Conservation (phyloP, 2,329 filamentous ascomycete species). For the Penicillium hesseltinei region DNA sequence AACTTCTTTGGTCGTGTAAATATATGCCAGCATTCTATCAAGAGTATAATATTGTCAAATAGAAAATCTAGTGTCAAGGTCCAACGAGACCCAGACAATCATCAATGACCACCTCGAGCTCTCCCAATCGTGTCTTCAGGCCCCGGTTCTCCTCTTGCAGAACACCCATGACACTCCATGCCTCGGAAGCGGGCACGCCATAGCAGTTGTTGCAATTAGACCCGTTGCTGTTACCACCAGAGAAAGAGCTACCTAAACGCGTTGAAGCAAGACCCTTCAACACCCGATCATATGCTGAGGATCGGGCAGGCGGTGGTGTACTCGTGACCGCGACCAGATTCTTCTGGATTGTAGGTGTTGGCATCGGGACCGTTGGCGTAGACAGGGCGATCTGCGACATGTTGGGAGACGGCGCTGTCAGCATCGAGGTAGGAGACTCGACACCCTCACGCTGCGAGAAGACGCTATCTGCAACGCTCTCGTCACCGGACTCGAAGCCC, state of each 20-base stretch:
- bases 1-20: background rate
- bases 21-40: constrained; percentile 10
- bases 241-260: constrained; percentile 32
- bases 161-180: constrained; percentile 54
- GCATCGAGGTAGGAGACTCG: constrained; percentile 36
- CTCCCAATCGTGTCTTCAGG: constrained; percentile 52
- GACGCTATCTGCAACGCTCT: constrained; percentile 51
- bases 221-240: constrained; percentile 24
- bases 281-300: constrained; percentile 45
- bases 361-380: constrained; percentile 30
- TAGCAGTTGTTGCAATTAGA: constrained; percentile 44
- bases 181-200: constrained; percentile 43
- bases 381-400: constrained; percentile 35
- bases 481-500: constrained; percentile 59
- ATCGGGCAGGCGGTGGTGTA: constrained; percentile 24
- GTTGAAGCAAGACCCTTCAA: constrained; percentile 42
- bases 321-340: constrained; percentile 26
- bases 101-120: constrained; percentile 56
- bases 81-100: constrained; percentile 56
- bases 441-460: constrained; percentile 43
- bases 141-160: constrained; percentile 56
- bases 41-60: constrained; percentile 9
- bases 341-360: constrained; percentile 33
- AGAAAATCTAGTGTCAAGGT: constrained; percentile 18
- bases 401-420: constrained; percentile 38